Evolutionary conservation across 2,329 filamentous ascomycete genomes (phyloP), one percentile per base, ranked within the genome.

Genomic region (Beauveria sp.): DNA sequence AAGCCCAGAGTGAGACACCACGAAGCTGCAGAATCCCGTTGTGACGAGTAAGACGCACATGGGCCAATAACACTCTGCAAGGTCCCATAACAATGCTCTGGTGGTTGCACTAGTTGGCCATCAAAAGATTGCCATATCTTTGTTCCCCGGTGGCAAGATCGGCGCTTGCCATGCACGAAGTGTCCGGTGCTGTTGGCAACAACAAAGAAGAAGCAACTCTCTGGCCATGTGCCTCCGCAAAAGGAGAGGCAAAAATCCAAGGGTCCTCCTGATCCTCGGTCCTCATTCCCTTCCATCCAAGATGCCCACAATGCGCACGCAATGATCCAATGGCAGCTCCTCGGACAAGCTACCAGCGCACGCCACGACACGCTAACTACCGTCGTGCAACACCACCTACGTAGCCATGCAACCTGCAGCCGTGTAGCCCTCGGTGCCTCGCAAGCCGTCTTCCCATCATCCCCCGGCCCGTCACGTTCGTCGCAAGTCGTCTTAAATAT

Each of bases 241-340:
- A 18, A 9, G 14, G 14, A 10, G 52, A 56, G 41, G 26, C 20
- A 40, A 51, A 51, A 24, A n/a, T 50, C 12, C 34, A 28, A 58
- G 34, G 46, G 46, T 43, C 47, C 46, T 47, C 16, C 43, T 22
- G n/a, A 57, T 57, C 30, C 24, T 44, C 53, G 50, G 16, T 20
- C 22, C 22, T 34, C 34, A 10, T 9, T 10, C 18, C 26, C 53
- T 7, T 55, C 46, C 53, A 47, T 55, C 43, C 55, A 16, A 16
- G 44, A 48, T 57, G 55, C 30, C 55, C 44, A 20, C 54, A 37
- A 8, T 43, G 34, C 22, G 26, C 16, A 30, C 44, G 20, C 18
- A 41, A 58, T 58, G 44, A 47, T 20, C 55, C 55, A 58, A 58
- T 58, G 55, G n/a, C 55, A 51, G 55, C 18, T 22, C 6, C 34